These are phyloP conservation scores for Blastobotrys arbuscula DNA, from an alignment of 1,139 yeast species.

Conservation along the genomic window DNA sequence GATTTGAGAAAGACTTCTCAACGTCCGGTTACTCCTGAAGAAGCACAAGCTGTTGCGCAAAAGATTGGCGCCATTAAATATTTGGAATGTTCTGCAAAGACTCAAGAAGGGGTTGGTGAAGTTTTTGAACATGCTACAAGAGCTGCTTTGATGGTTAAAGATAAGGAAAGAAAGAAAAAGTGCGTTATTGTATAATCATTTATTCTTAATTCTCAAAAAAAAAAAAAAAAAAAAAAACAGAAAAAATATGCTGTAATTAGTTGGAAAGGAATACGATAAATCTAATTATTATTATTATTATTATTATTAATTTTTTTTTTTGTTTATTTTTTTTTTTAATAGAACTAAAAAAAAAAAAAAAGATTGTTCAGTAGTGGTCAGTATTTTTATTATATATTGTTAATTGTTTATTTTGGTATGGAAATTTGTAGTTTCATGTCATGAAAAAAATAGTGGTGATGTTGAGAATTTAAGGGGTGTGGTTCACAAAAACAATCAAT, in stretches of 20 bases:
- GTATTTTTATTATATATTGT: no score
- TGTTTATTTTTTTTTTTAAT: slow-evolving; percentile 6
- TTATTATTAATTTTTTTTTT: slow-evolving; percentile 1
- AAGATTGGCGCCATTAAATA: slow-evolving; percentile 78
- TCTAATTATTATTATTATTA: slow-evolving; percentile 1
- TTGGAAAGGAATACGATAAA: no score
- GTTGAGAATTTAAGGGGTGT: neutral
- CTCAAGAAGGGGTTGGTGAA: slow-evolving; percentile 68
- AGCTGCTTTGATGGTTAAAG: slow-evolving; percentile 67
- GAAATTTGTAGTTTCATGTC: no score
- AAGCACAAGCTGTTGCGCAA: slow-evolving; percentile 80
- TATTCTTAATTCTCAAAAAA: neutral
- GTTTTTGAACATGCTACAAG: slow-evolving; percentile 90
- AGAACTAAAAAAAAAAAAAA: neutral
- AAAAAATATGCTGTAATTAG: neutral
- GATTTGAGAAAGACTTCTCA: slow-evolving; percentile 75
- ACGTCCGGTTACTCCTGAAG: slow-evolving; percentile 77
- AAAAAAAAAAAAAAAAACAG: neutral
- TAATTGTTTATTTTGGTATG: no score
- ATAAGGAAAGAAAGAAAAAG: slow-evolving; percentile 36
- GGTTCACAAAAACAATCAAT: no score
- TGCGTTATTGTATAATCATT: slow-evolving; percentile 46
- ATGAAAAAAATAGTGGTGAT: no score
- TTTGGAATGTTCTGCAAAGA: slow-evolving; percentile 79
- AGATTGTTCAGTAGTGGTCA: no score